Evolutionary conservation across 2,329 filamentous ascomycete species (phyloP).

Genomic region (Sclerotinia trifoliorum): DNA sequence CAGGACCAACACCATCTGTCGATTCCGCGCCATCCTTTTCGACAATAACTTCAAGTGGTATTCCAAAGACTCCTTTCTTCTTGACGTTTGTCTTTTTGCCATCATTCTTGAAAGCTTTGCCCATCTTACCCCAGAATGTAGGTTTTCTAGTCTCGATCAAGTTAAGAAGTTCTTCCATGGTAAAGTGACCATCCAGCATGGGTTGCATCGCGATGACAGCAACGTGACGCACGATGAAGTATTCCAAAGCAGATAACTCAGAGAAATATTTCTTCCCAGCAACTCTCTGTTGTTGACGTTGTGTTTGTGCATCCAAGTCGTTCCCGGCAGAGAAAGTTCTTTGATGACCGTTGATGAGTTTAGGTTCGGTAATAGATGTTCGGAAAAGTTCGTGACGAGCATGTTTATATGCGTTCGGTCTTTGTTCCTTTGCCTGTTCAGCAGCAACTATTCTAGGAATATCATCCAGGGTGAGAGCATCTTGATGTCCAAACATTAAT

Average conservation of each 20-base stretch:
- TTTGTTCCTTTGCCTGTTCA: constrained; percentile 89
- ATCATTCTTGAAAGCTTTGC: constrained; percentile 91
- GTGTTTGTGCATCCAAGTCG: constrained; percentile 47
- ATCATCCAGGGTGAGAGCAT: constrained; percentile 91
- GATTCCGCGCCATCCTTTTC: constrained; percentile 95
- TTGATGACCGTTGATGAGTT: constrained; percentile 67
- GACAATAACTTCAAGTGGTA: constrained; percentile 82
- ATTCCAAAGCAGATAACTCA: constrained; percentile 90
- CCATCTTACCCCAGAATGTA: constrained; percentile 98
- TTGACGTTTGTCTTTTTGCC: constrained; percentile 68
- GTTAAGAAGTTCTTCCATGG: constrained; percentile 86
- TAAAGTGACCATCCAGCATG: constrained; percentile 83
- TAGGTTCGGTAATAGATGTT: constrained; percentile 57
- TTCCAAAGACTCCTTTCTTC: constrained; percentile 92
- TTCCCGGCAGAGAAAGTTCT: constrained; percentile 61
- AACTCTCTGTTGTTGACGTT: constrained; percentile 48
- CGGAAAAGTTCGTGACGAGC: constrained; percentile 67
- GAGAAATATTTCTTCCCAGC: constrained; percentile 83
- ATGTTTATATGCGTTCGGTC: constrained; percentile 75
- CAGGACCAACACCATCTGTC: constrained; percentile 94
- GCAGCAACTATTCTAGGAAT: constrained; percentile 95
- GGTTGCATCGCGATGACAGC: constrained; percentile 95
- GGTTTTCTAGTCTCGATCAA: constrained; percentile 92
- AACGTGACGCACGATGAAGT: constrained; percentile 94
- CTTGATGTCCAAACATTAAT: constrained; percentile 83